phyloP scores from a whole-genome alignment of 139 green algal genomes.

The Micromonas commoda region DNA sequence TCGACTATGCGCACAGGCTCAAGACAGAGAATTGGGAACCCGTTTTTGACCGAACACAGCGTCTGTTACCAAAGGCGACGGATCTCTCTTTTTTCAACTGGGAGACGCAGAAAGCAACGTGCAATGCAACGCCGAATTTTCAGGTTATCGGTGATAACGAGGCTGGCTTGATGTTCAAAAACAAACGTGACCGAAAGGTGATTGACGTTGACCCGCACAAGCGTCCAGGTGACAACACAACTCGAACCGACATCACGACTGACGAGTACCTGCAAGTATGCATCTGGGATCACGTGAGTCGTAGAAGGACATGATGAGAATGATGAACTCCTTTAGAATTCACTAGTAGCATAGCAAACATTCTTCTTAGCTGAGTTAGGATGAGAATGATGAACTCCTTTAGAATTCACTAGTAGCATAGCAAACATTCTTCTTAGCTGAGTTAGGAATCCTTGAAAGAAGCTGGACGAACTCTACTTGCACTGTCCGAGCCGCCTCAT shows the following conservation, averaged over 20 bases:
- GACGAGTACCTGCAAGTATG: slow-evolving; percentile 72
- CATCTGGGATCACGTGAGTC: slow-evolving; percentile 78
- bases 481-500: no score
- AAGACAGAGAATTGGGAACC: slow-evolving; percentile 62
- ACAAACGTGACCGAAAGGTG: slow-evolving; percentile 79
- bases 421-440: no score
- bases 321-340: no score
- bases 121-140: slow-evolving; percentile 76
- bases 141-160: slow-evolving; percentile 76
- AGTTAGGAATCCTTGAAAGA: no score
- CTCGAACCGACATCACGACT: slow-evolving; percentile 62
- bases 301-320: slow-evolving; percentile 50
- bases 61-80: slow-evolving; percentile 65
- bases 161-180: slow-evolving; percentile 78
- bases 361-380: no score
- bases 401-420: no score
- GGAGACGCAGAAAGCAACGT: slow-evolving; percentile 73
- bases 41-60: slow-evolving; percentile 66
- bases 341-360: no score
- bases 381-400: no score
- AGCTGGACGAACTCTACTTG: no score
- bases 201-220: slow-evolving; percentile 63
- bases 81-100: slow-evolving; percentile 90
- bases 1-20: slow-evolving; percentile 74
- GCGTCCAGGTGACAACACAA: slow-evolving; percentile 60